Evolutionary conservation across 1,139 yeast genomes (phyloP).

Genomic region (Saccharomyces hybrid): DNA sequence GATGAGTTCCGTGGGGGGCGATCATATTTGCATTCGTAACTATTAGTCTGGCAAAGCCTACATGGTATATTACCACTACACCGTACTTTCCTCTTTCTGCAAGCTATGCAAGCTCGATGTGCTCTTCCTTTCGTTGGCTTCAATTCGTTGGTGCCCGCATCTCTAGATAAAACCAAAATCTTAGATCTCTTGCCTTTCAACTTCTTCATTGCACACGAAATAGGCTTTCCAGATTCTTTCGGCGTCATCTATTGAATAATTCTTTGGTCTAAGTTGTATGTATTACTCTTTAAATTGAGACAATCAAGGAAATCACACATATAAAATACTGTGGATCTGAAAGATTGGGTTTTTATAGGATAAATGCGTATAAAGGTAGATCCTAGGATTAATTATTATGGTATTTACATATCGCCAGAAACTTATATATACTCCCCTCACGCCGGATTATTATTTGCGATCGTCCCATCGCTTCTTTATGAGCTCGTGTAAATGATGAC

Average conservation of each 20-base stretch:
- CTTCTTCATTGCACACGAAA: constrained; percentile 2
- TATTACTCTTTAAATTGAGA: neutral
- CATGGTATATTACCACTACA: constrained; percentile 88
- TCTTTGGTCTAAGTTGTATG: neutral
- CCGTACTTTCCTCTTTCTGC: constrained; percentile 70
- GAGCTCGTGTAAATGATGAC: constrained; percentile 49
- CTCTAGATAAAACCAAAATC: constrained; percentile 22
- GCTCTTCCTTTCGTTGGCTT: constrained; percentile 57
- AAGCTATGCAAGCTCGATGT: constrained; percentile 77
- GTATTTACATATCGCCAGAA: neutral
- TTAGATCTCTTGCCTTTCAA: constrained; percentile 11
- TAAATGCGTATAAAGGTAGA: neutral
- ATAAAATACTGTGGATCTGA: neutral
- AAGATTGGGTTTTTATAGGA: neutral
- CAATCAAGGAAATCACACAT: neutral
- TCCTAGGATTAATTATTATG: neutral
- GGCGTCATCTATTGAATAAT: neutral
- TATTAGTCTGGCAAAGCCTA: constrained; percentile 75
- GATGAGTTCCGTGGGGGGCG: neutral
- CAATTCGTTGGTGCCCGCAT: constrained; percentile 20
- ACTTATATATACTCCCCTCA: neutral
- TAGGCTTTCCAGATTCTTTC: neutral
- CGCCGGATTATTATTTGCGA: neutral
- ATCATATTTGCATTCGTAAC: constrained; percentile 53
- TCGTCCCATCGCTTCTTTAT: constrained; percentile 29